Base-by-base conservation (phyloP, 345 rosid genomes). In the Dipteronia sinensis region DNA sequence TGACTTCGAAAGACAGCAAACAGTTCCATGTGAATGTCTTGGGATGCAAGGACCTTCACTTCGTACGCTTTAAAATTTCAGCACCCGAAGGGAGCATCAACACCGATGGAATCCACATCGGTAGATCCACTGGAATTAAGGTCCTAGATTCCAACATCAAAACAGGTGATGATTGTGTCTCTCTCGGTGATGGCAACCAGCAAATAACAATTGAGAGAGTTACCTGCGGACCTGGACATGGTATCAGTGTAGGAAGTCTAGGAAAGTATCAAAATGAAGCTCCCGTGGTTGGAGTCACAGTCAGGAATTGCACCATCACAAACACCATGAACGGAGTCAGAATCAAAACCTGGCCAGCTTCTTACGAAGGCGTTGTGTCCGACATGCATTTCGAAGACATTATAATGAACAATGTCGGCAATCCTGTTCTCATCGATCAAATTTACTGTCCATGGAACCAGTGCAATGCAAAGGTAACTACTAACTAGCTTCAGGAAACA, bases 21-120 rank as follows among this genome's bases (percentile, higher is more conserved):
- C 75, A 85, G 40, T 91, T 91, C 67, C 93, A 91, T 47, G 67
- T 86, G 0, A 88, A 84, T 27, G 84, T 89, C 25, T 6, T 91
- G 19, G 87, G 88, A 2, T 83, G 88, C 75, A 74, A 70, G 38
- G 83, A 87, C 79, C 2, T 88, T n/a, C 85, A 82, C 2, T 84
- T 91, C 64, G 61, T 61, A 17, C 79, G 55, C 20, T 16, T 89
- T 16, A 83, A 53, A 2, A 23, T 89, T 72, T 67, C 25, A 0
- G 88, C 93, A 2, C 92, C 90, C 0, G 86, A 51, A 0, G 76
- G 83, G 0, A 88, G 93, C 64, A 74, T 64, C 67, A 91, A 89
- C 89, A 89, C 90, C 1, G 95, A 89, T 20, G 93, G 94, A 25
- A 91, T 89, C 69, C 92, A 90, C 77, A 77, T 89, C 34, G 95